Evolutionary conservation across 2,329 filamentous ascomycete species (phyloP), one percentile per base, ranked within the genome.

Genomic region (Harringtonia lauricola): DNA sequence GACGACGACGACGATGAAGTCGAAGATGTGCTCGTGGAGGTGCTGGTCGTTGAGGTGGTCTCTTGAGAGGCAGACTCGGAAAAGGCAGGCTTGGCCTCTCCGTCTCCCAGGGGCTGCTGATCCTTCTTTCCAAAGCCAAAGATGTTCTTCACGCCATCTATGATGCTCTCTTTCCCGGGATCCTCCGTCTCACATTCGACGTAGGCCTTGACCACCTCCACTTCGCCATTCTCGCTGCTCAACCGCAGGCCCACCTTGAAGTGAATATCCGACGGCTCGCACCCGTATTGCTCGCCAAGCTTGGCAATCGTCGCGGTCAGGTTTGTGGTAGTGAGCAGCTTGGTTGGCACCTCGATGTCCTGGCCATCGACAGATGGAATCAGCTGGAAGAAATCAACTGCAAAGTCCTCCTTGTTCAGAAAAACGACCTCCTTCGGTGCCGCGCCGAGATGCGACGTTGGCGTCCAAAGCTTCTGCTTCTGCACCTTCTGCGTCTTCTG

Each of bases 71-170:
- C 15, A 17, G 18, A 35, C 13, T 30, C 36, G 7, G 36, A 33
- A 3, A 54, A 47, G 8, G 55, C 48, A 3, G 59, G 55, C 62
- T 52, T 40, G 60, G 22, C 61, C 4, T 72, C 76, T 19, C 67
- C 70, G 39, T 81, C 83, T 47, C 76, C 73, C 29, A 95, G 59
- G 6, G 73, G 70, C 63, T 95, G 84, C 44, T 90, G 85, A 28
- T 84, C 83, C 65, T 86, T 46, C 56, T 85, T 85, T 22, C 90
- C 92, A 58, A 96, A 89, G 7, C 92, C 92, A 58, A 98, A 94
- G 49, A 95, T 76, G 51, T 89, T 94, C 72, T 98, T 98, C 52
- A 96, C 86, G 36, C 87, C 89, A 57, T 95, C 90, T 39, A 95
- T 85, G 39, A 96, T 76, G 41, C 83, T 81, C 50, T 85, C 86